Evolutionary conservation across 176 grass and related monocot genomes (phyloP).

Genomic region (Paspalum notatum): DNA sequence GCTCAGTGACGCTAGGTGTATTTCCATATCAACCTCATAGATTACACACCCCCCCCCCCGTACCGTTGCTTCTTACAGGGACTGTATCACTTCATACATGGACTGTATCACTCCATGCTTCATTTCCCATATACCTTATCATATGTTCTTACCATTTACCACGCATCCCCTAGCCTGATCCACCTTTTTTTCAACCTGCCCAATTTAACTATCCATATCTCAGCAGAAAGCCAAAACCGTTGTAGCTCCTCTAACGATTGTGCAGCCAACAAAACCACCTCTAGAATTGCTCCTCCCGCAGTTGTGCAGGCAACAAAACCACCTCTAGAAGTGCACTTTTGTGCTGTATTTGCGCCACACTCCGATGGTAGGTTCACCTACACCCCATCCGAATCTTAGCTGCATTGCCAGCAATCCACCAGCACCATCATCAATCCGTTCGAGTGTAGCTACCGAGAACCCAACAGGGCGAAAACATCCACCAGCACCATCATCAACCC

Average conservation of each 20-base stretch:
- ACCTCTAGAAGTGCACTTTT: constrained; percentile 10
- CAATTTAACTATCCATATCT: background rate
- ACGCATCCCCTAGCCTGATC: background rate
- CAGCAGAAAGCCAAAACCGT: background rate
- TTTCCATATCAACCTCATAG: background rate
- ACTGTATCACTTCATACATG: background rate
- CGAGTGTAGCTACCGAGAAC: background rate
- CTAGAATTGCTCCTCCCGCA: background rate
- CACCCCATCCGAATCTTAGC: constrained; percentile 17
- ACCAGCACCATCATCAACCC: background rate
- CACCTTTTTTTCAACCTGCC: background rate
- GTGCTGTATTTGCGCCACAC: background rate
- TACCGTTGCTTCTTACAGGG: background rate
- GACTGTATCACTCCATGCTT: constrained; percentile 4
- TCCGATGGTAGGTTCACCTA: background rate
- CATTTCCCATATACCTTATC: background rate
- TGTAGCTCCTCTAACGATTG: background rate
- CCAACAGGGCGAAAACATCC: background rate
- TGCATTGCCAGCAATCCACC: constrained; percentile 34
- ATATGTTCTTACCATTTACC: background rate
- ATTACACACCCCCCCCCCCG: background rate
- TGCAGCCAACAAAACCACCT: constrained; percentile 9
- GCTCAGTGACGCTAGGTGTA: background rate
- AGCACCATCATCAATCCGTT: background rate
- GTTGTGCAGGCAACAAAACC: background rate